Base-by-base conservation (phyloP, 2,329 filamentous ascomycete genomes). In the Zelopaecilomyces penicillatus region DNA sequence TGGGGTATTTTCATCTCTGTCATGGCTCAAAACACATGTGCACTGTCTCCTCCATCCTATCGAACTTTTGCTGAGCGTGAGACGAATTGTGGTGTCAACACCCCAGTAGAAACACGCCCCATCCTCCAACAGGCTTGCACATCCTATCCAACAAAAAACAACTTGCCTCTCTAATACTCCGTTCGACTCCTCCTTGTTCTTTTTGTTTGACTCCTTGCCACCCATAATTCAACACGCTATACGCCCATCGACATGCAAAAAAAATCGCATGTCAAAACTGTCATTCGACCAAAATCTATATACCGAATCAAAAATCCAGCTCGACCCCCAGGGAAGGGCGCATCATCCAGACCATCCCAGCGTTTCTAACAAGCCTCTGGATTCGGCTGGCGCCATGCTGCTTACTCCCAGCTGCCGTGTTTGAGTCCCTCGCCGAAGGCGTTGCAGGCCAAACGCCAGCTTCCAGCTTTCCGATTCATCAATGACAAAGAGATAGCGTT, bases 391-490 rank as follows among this genome's bases (percentile, higher is more conserved):
- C 39, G 71, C 66, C 67, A 84, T 74, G 37, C 72, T 70, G 45
- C 74, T 71, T 30, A 84, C 72, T 5, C 76, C 77, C 38, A 84
- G 65, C 46, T 76, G 73, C 43, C 78, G 68, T 30, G 75, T 76
- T 59, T 82, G 78, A 3, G 74, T 75, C 5, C 81, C 80, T 43
- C 73, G 72, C 42, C 79, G 67, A 54, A 85, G 62, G 37, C 75
- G 70, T 59, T 82, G 76, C 53, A 85, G 58, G 2, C 78, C 80
- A 32, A 76, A 66, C 1, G 78, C 71, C 27, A 85, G 67, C 70
- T 85, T 85, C 82, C 82, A 85, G 29, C 73, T 74, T 59, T 85
- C 81, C 49, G 78, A 73, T 57, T 84, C 79, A 35, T 71, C 68
- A 31, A 85, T 64, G 7, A 85, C 71, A 56, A 85, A 84, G 32